Evolutionary conservation across 2,329 filamentous ascomycete species (phyloP).

Genomic region (Cytospora chrysosperma): DNA sequence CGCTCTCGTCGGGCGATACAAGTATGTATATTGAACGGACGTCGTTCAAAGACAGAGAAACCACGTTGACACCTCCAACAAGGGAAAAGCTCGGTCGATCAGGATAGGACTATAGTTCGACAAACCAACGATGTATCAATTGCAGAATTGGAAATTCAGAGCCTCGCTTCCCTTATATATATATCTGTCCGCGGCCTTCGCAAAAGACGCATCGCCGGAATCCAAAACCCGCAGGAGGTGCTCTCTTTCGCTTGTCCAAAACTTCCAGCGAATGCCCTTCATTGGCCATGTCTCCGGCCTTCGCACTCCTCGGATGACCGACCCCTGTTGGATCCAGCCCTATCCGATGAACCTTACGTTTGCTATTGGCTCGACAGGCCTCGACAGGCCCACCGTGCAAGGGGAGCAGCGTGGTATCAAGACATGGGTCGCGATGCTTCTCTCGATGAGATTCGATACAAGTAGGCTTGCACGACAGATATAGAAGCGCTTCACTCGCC

Average conservation of each 20-base stretch:
- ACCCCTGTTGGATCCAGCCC: background rate
- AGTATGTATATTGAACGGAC: no score
- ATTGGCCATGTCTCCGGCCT: conserved; percentile 9
- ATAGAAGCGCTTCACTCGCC: background rate
- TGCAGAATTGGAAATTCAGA: no score
- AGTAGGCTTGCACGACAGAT: background rate
- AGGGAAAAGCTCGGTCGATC: no score
- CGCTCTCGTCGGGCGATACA: no score
- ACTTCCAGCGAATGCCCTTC: background rate
- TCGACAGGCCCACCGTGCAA: background rate
- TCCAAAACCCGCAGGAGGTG: background rate
- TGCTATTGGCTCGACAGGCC: background rate
- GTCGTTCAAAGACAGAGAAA: no score
- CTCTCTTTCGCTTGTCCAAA: conserved; percentile 17
- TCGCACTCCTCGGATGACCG: conserved; percentile 13
- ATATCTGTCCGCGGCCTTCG: background rate
- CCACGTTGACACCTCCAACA: no score
- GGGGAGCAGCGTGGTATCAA: background rate
- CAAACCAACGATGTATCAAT: no score
- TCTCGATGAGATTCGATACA: background rate
- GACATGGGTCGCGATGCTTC: background rate
- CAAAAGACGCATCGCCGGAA: background rate
- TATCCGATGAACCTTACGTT: background rate
- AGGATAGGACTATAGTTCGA: no score
- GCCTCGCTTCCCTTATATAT: no score